Evolutionary conservation across 2,329 filamentous ascomycete genomes (phyloP), one percentile per base, ranked within the genome.

Genomic region (Phaeosphaeria sp.): DNA sequence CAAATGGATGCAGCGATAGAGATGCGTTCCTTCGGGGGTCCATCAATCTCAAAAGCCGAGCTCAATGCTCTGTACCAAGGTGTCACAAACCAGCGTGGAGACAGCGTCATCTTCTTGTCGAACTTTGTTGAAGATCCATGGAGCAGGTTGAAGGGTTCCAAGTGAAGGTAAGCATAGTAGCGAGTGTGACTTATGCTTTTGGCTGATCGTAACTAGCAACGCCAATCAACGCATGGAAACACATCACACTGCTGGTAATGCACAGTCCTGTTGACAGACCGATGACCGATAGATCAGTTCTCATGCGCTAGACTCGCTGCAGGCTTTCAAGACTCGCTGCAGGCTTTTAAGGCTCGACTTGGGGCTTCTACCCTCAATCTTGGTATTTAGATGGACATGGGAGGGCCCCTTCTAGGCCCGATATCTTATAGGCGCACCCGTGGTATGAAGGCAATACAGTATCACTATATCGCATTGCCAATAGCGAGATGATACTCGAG

Each of bases 121-220:
- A 83, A 81, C 56, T 91, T 89, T 60, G 86, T 91, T 65, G 83
- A 88, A 71, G 91, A 93, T 71, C 91, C 91, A 0, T 93, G 91
- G 91, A 84, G 63, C 55, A 69, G 44, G 24, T 42, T 70, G 43
- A 46, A 46, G 13, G 24, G 22, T 8, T 20, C 4, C 1, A 39
- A 30, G 9, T 53, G 20, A 53, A 50, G 24, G 46, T 25, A 13
- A 25, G 40, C n/a, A 15, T 18, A 18, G 40, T 21, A 7, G 20
- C 8, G 18, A 20, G 40, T 17, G 6, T 21, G 20, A 43, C n/a
- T 6, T 43, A 7, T 18, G 20, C 17, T 18, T 43, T 20, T 43
- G n/a, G n/a, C 40, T 43, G 40, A 43, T n/a, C 8, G 21, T 25
- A 21, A 46, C 15, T 8, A 21, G 43, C 30, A 36, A 36, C 11